Base-by-base conservation (phyloP, 257 asterid species). In the Jaltomata sinuosa region DNA sequence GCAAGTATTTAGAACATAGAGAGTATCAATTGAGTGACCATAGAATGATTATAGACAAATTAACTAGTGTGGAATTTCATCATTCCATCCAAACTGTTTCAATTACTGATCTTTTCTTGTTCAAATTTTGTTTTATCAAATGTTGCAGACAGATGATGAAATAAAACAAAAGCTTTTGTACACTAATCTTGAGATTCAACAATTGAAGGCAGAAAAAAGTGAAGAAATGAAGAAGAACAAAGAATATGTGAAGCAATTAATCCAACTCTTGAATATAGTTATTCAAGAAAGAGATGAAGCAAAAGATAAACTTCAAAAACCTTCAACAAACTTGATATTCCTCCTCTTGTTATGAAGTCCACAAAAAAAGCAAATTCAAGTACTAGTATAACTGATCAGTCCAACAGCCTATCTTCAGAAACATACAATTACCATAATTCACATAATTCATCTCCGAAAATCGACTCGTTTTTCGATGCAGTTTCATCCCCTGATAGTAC, bases 221-320 rank as follows among this genome's bases (percentile, higher is more conserved):
- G 90, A 90, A 0, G 91, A 93, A 84, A 83, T 88, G 85, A 52
- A 19, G 22, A 90, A 84, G 49, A 91, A 89, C 85, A 87, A 84
- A n/a, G 95, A 89, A 36, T 62, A 84, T 87, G 72, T 87, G 11
- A 84, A 84, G 67, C 88, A 88, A 77, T 54, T 92, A 14, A 76
- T 87, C 86, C 87, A 87, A 4, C 88, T 92, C 2, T 89, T 93
- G 3, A 88, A 90, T 1, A 84, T 25, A 9, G 90, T 91, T 2
- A 61, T 89, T 36, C 86, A 85, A 32, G 94, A 93, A 83, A 84
- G 97, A 83, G 97, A 93, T 57, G 94, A 91, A 85, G 95, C 95
- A 34, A 85, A 85, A 69, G 69, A 11, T 6, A 88, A 91, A 22
- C 87, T 92, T 78, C 93, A 93, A 21, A 90, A 87, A 68, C 67